Evolutionary conservation across 1,139 yeast genomes (phyloP).

Genomic region (Blastobotrys ciferrii): DNA sequence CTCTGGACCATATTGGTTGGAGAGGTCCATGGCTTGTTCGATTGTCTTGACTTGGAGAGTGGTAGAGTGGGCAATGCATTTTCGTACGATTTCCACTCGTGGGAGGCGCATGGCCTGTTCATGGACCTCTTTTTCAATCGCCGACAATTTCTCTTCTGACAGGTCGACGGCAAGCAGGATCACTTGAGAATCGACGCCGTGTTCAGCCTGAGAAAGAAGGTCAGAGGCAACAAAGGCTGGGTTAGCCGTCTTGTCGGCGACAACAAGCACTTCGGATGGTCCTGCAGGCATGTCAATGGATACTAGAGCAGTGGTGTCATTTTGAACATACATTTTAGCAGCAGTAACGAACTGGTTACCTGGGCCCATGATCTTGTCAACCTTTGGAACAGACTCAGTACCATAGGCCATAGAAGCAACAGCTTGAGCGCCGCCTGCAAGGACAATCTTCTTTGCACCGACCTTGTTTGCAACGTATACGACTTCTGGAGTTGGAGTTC

Average conservation of each 20-base stretch:
- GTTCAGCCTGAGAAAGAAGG: slow-evolving; percentile 95
- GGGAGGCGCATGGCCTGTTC: slow-evolving; percentile 84
- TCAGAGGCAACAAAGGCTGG: slow-evolving; percentile 96
- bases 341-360: slow-evolving; percentile 99
- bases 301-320: slow-evolving; percentile 91
- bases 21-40: slow-evolving; percentile 76
- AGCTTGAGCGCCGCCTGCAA: slow-evolving; percentile 99
- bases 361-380: slow-evolving; percentile 96
- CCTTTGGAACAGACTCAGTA: slow-evolving; percentile 85
- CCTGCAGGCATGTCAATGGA: slow-evolving; percentile 99
- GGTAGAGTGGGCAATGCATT: slow-evolving; percentile 88
- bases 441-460: slow-evolving; percentile 83
- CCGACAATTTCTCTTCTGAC: slow-evolving; percentile 55
- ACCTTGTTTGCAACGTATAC: slow-evolving; percentile 95
- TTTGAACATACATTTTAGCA: slow-evolving; percentile 95
- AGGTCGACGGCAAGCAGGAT: slow-evolving; percentile 81
- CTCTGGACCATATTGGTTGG: slow-evolving; percentile 94
- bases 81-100: slow-evolving; percentile 87
- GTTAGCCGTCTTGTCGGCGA: slow-evolving; percentile 84
- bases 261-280: slow-evolving; percentile 92
- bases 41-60: slow-evolving; percentile 64
- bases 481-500: slow-evolving; percentile 92
- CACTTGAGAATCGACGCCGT: slow-evolving; percentile 97
- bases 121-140: slow-evolving; percentile 77
- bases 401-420: slow-evolving; percentile 99